Evolutionary conservation across 2,329 filamentous ascomycete species (phyloP), one percentile per base, ranked within the genome.

Genomic region (Fusarium lateritium): DNA sequence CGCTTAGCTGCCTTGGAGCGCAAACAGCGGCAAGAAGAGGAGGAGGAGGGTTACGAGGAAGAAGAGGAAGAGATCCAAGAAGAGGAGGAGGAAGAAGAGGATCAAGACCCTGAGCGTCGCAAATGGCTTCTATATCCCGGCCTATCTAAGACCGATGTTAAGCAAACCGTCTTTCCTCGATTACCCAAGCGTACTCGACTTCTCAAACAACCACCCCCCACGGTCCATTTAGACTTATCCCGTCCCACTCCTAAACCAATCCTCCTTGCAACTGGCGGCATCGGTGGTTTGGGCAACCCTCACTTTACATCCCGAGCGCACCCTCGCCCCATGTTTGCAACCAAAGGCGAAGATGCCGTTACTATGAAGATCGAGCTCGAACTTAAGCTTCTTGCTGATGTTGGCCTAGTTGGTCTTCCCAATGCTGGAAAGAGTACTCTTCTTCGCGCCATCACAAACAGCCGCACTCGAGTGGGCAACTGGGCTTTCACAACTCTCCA

Each of bases 401-500:
- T 99, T 9, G 96, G 96, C 1, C 86, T 99, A 4, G 96, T 99
- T 17, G 96, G 96, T 1, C 87, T 98, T 17, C 96, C 96, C 2
- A 99, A 99, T 78, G 96, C 95, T 6, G 96, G 96, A 10, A 99
- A 99, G 81, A 97, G 93, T 77, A 98, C 96, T 0, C 85, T 99
- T 2, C 86, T 98, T 17, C 90, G 96, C 19, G 91, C 94, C 5
- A 83, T 99, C 73, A 97, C 91, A 73, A 94, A 94, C 78, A 97
- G 93, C 77, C 91, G 94, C 62, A 93, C 96, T 3, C 89, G 96
- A 39, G 90, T 99, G 31, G 96, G 96, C 40, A 91, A 92, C 77
- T 99, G 96, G 96, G 95, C 94, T 11, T 99, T 99, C 78, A 99
- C 96, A 5, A 99, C 96, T 0, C 85, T 99, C 10, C 91, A 94